Conservation (phyloP, 1,139 yeast species). For the Kodamaea sp. region DNA sequence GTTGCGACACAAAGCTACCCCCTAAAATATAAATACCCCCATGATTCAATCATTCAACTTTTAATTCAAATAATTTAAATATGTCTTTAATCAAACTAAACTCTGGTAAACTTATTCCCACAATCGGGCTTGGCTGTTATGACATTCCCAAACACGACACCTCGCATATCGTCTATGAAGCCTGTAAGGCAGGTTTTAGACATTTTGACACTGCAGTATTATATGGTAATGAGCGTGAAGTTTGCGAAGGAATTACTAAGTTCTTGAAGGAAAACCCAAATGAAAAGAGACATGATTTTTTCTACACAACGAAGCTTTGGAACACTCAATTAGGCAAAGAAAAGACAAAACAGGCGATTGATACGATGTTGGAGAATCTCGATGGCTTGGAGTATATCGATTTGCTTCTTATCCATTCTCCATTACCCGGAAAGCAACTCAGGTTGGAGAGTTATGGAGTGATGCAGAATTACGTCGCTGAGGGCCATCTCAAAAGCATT, state of each 20-base stretch:
- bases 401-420: conserved; percentile 57
- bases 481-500: conserved; percentile 51
- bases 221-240: conserved; percentile 56
- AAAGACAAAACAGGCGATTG: conserved; percentile 25
- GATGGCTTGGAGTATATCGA: conserved; percentile 36
- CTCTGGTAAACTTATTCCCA: conserved; percentile 30
- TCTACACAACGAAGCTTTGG: conserved; percentile 53
- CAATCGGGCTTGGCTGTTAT: conserved; percentile 39
- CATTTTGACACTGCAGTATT: conserved; percentile 60
- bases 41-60: background rate
- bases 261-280: conserved; percentile 52
- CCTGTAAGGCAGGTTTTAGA: conserved; percentile 48
- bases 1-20: too few species aligned
- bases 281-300: conserved; percentile 55
- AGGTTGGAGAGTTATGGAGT: conserved; percentile 59
- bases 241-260: conserved; percentile 48
- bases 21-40: too few species aligned
- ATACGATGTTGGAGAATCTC: conserved; percentile 25
- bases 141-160: conserved; percentile 25
- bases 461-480: conserved; percentile 61
- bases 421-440: conserved; percentile 48
- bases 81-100: conserved; percentile 14
- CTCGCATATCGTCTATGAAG: conserved; percentile 40
- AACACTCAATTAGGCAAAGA: conserved; percentile 30
- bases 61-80: conserved; percentile 2